Evolutionary conservation across 345 rosid species (phyloP), one percentile per base, ranked within the genome.

Genomic region (Combretum micranthum): DNA sequence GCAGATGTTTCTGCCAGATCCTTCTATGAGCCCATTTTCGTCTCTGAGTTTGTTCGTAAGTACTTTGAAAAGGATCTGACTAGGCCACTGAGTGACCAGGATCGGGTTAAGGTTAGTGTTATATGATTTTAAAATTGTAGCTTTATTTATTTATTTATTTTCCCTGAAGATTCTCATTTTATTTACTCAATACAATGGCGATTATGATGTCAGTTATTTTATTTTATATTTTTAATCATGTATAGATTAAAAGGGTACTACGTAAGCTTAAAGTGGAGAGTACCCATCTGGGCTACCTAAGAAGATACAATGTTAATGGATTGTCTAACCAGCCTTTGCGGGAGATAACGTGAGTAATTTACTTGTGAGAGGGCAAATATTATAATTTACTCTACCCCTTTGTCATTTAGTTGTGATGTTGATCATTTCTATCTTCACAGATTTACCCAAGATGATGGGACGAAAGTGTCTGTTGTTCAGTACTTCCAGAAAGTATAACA

Each of bases 1-100:
- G 55, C 78, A 91, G 98, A 91, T 59, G 75, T 86, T 4, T 84
- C 95, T 0, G 95, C 98, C 2, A 72, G 83, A 20, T 62, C 88
- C 0, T 88, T 91, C 17, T 86, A 82, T 56, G 96, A 88, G 64
- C 78, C 95, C 0, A 37, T 91, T 44, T 0, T 26, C 3, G 96
- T 81, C 14, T 75, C 77, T 0, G 92, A 79, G 0, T 86, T 81
- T 63, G 45, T 86, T 49, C 16, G 19, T 0, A 81, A 76, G 64
- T 57, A 73, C 65, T 59, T 81, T 20, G 23, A 63, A 13, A 45
- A 74, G 65, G 81, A 78, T 55, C 2, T 72, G 12, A 39, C 62
- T 8, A 72, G 80, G 53, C 79, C 84, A n/a, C 57, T 91, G 1
- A 55, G 65, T 0, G 95, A 84, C 62, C 79, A 75, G 15, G 85